These are phyloP conservation scores for Polysphondylium violaceum DNA, from an alignment of 78 protist species.

Conservation along the genomic window DNA sequence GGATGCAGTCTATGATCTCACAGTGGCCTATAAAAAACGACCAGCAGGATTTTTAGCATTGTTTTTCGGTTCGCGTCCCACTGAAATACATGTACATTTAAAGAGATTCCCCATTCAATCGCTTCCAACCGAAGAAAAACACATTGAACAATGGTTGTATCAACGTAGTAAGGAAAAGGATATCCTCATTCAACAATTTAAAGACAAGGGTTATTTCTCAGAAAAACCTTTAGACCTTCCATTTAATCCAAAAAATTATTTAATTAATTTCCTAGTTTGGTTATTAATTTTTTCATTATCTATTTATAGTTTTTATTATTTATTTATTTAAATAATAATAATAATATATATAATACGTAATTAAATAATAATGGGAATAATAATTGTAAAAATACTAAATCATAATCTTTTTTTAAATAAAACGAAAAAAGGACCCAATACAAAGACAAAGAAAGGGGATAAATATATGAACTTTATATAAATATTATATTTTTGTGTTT, in stretches of 20 bases:
- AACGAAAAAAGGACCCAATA: no score
- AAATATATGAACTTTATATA: not conserved
- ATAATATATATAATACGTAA: not conserved
- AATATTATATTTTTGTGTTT: not conserved
- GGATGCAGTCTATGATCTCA: slow-evolving; percentile 51
- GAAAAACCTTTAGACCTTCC: not conserved
- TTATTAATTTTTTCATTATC: not conserved
- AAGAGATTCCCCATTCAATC: slow-evolving; percentile 6
- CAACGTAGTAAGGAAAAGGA: slow-evolving; percentile 33
- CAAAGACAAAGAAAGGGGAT: no score
- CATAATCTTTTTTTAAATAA: no score
- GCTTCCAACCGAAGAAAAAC: not conserved
- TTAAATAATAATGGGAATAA: not conserved
- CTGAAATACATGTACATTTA: slow-evolving; percentile 41
- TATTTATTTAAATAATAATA: not conserved
- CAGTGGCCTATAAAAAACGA: slow-evolving; percentile 32
- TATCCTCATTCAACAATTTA: slow-evolving; percentile 14
- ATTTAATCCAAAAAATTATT: slow-evolving; percentile 18
- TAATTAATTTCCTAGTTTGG: slow-evolving; percentile 36
- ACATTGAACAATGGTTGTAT: slow-evolving; percentile 46
- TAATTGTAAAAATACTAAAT: no score
- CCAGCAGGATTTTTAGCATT: slow-evolving; percentile 30
- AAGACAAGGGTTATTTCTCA: slow-evolving; percentile 50
- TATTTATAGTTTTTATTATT: slow-evolving; percentile 4
- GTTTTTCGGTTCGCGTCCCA: slow-evolving; percentile 35